These are phyloP conservation scores for Papiliotrema fonsecae DNA, from an alignment of 1,284 basidiomycete species.

Conservation along the genomic window DNA sequence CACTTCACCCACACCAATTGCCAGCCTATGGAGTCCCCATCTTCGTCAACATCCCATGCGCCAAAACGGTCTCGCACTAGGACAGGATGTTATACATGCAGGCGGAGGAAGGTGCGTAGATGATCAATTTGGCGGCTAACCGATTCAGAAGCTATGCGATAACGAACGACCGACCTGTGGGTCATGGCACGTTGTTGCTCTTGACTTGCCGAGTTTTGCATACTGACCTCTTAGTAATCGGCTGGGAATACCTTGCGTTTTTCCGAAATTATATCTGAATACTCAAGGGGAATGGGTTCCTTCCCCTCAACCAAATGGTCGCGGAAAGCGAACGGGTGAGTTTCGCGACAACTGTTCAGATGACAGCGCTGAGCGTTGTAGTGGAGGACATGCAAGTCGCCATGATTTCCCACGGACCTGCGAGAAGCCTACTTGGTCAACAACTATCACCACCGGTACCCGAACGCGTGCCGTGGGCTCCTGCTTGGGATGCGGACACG, in stretches of 20 bases:
- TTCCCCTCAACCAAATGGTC: constrained; percentile 21
- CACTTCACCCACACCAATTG: too few species aligned
- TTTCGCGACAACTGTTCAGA: background rate
- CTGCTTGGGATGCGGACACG: background rate
- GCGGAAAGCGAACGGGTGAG: constrained; percentile 17
- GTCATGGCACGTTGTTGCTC: background rate
- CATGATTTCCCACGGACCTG: too few species aligned
- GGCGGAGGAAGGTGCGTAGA: background rate
- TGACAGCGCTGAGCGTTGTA: too few species aligned
- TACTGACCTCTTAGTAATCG: background rate
- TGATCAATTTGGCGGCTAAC: background rate
- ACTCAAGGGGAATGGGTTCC: constrained; percentile 20
- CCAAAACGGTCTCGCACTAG: background rate
- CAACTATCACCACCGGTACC: background rate
- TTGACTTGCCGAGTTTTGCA: background rate
- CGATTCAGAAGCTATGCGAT: constrained; percentile 1
- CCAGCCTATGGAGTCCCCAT: too few species aligned
- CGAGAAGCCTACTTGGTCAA: background rate
- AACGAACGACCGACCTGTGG: background rate
- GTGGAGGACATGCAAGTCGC: too few species aligned
- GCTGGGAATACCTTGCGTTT: constrained; percentile 12
- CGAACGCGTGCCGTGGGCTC: constrained; percentile 1
- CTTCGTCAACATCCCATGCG: background rate
- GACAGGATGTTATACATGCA: constrained; percentile 3
- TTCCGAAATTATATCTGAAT: constrained; percentile 20